A percentile compares a stretch with the other conserved stretches of the same genome.
phyloP scores from a whole-genome alignment of 345 rosid genomes.

The Murraya paniculata region DNA sequence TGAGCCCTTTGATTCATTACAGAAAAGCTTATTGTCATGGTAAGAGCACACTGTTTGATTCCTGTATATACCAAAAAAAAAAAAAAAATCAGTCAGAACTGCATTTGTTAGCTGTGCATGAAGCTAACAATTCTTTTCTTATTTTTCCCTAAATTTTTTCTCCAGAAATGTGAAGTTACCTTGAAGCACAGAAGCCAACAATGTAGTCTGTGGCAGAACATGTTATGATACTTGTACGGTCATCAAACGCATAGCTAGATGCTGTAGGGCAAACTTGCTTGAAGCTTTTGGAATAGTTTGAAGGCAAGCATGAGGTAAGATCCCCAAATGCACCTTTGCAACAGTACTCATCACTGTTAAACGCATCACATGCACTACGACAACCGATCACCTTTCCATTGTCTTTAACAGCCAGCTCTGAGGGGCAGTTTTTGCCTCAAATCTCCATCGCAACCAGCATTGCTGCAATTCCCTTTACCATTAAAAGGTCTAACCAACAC shows the following conservation, averaged over 20 bases:
- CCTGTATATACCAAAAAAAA: slow-evolving; percentile 16
- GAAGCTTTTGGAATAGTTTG: slow-evolving; percentile 54
- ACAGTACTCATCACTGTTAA: slow-evolving; percentile 52
- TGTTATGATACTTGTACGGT: slow-evolving; percentile 43
- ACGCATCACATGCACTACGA: slow-evolving; percentile 52
- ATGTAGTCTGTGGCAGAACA: slow-evolving; percentile 48
- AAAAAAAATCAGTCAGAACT: neutral
- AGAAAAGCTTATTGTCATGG: slow-evolving; percentile 26
- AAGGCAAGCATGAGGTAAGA: slow-evolving; percentile 37
- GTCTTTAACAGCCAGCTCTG: slow-evolving; percentile 34
- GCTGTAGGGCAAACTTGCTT: slow-evolving; percentile 63
- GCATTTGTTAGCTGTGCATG: neutral
- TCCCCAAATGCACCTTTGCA: slow-evolving; percentile 48
- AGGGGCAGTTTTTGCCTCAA: slow-evolving; percentile 43
- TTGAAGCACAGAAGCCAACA: slow-evolving; percentile 52
- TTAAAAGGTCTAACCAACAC: slow-evolving; percentile 33
- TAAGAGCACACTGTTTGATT: slow-evolving; percentile 39
- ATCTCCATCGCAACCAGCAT: slow-evolving; percentile 57
- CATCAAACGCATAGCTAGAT: slow-evolving; percentile 56
- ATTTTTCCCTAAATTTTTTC: neutral
- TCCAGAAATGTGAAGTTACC: slow-evolving; percentile 25
- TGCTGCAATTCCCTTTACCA: slow-evolving; percentile 51
- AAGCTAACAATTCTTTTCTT: neutral
- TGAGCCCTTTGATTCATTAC: slow-evolving; percentile 25
- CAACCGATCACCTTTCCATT: slow-evolving; percentile 49